Conservation (phyloP, 805 yeast species). For the Nakazawaea peltata region DNA sequence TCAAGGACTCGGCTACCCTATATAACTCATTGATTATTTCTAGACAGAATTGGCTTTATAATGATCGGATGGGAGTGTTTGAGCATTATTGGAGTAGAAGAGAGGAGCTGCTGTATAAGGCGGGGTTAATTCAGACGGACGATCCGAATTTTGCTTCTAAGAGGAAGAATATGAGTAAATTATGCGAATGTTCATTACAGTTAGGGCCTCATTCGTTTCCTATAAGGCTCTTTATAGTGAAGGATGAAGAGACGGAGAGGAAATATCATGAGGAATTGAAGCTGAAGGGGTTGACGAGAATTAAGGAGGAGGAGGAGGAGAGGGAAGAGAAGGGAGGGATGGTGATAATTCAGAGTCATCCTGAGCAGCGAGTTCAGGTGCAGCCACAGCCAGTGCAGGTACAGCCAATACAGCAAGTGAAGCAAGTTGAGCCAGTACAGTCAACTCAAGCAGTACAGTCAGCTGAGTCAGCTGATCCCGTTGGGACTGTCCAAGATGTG, state of each 20-base stretch:
- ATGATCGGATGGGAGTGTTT: slow-evolving; percentile 39
- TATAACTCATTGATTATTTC: slow-evolving; percentile 70
- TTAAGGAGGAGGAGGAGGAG: slow-evolving; percentile 20
- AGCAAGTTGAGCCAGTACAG: too few species aligned
- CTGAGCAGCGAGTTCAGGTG: too few species aligned
- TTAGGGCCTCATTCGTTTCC: slow-evolving; percentile 84
- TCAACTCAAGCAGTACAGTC: too few species aligned
- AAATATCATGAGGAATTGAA: slow-evolving; percentile 23
- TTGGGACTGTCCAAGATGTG: too few species aligned
- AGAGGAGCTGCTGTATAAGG: slow-evolving; percentile 30
- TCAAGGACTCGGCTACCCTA: slow-evolving; percentile 65
- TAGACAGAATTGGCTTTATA: slow-evolving; percentile 56
- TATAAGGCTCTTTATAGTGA: slow-evolving; percentile 70
- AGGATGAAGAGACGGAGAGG: slow-evolving; percentile 65
- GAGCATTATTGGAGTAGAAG: slow-evolving; percentile 61
- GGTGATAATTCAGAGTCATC: too few species aligned
- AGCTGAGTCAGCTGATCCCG: too few species aligned
- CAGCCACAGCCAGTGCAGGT: too few species aligned
- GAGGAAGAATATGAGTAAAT: slow-evolving; percentile 80
- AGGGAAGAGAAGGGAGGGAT: slow-evolving; percentile 13
- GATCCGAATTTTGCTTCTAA: slow-evolving; percentile 19
- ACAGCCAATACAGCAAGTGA: too few species aligned
- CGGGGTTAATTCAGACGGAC: not conserved
- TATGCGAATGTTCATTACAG: slow-evolving; percentile 65
- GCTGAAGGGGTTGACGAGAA: slow-evolving; percentile 11